phyloP scores from a whole-genome alignment of 2,329 filamentous ascomycete species.

The Akanthomyces dipterigenus region DNA sequence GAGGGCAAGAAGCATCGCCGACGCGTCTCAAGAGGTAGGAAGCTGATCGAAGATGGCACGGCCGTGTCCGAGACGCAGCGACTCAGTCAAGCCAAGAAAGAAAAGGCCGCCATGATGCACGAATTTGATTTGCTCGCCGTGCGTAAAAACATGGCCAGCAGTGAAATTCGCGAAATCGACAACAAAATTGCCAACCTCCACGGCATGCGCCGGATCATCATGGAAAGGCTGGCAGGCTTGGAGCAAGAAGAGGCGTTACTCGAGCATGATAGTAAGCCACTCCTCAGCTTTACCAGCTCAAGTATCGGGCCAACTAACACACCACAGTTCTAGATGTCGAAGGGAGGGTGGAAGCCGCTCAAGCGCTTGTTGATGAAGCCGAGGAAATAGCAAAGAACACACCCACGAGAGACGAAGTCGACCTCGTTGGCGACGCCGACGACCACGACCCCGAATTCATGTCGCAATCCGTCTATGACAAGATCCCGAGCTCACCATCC shows the following conservation, averaged over 20 bases:
- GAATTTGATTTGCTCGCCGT: conserved; percentile 85
- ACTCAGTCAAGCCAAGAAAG: conserved; percentile 68
- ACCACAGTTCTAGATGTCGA: conserved; percentile 56
- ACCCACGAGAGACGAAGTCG: conserved; percentile 46
- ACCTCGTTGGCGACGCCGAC: conserved; percentile 44
- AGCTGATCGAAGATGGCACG: conserved; percentile 62
- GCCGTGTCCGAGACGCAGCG: conserved; percentile 49
- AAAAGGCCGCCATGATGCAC: conserved; percentile 73
- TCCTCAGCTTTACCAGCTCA: not conserved
- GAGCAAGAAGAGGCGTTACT: conserved; percentile 87
- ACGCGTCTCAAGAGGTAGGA: conserved; percentile 66
- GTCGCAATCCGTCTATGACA: conserved; percentile 97
- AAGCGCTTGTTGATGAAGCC: conserved; percentile 52
- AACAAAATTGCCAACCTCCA: conserved; percentile 92
- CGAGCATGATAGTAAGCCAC: conserved; percentile 72
- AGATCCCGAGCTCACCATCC: conserved; percentile 57
- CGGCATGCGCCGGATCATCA: conserved; percentile 84
- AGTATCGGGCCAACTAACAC: conserved; percentile 23
- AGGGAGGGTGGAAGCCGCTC: conserved; percentile 53
- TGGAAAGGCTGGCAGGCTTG: conserved; percentile 76
- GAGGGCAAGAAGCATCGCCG: conserved; percentile 65
- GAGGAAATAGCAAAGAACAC: conserved; percentile 48
- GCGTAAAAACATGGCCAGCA: conserved; percentile 94
- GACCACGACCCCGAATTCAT: conserved; percentile 62
- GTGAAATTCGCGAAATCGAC: conserved; percentile 93